Percentiles rank a stretch among this genome's conserved stretches.
These are phyloP conservation scores for Cyanidiococcus yangmingshanensis DNA, from an alignment of 23 red algal species.

Conservation along the genomic window DNA sequence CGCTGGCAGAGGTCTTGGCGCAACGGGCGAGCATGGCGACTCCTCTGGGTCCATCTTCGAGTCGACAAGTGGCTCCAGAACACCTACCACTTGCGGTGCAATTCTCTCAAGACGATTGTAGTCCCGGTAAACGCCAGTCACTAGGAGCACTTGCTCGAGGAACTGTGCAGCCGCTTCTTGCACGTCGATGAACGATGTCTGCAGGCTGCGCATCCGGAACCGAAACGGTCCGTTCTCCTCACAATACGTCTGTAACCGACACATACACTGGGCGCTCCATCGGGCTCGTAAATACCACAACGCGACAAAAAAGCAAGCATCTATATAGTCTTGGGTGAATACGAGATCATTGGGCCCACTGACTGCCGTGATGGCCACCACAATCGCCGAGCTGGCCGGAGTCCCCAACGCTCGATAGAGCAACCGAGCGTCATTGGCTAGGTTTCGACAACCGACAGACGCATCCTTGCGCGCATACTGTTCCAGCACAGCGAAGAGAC, in stretches of 20 bases:
- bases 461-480: neutral
- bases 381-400: neutral
- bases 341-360: neutral
- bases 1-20: too few relatives aligned
- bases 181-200: neutral
- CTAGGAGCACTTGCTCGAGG: neutral
- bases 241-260: neutral
- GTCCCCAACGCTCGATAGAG: neutral
- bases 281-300: constrained; percentile 21
- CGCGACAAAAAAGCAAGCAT: constrained; percentile 2
- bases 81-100: neutral
- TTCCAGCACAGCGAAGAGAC: neutral
- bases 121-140: neutral
- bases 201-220: neutral
- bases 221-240: neutral
- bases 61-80: neutral
- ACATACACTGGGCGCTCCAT: neutral
- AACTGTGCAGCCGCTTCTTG: neutral
- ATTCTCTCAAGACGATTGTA: neutral
- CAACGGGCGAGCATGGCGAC: too few relatives aligned
- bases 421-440: neutral
- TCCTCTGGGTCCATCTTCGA: too few relatives aligned
- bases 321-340: neutral
- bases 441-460: neutral
- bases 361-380: neutral